Conservation (phyloP, 1,284 basidiomycete species). For the Sporisorium iseilematis-ciliati region DNA sequence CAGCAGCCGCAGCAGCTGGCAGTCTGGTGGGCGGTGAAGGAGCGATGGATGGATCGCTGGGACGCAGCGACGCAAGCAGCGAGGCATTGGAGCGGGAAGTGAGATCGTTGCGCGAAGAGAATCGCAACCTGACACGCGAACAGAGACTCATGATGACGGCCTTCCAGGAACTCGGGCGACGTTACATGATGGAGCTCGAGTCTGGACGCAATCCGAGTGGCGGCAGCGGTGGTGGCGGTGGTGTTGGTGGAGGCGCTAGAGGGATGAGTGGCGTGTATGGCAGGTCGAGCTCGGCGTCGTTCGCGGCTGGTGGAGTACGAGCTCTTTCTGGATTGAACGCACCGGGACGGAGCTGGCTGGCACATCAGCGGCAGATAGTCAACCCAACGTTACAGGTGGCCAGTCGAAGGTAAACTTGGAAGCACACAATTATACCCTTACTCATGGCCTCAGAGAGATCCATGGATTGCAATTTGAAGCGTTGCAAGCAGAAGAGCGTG, state of each 20-base stretch:
- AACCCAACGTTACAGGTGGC: conserved; percentile 44
- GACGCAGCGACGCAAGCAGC: conserved; percentile 15
- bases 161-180: conserved; percentile 46
- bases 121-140: conserved; percentile 38
- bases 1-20: conserved; percentile 21
- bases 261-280: conserved; percentile 6
- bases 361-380: conserved; percentile 27
- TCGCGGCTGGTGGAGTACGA: conserved; percentile 36
- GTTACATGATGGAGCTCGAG: conserved; percentile 52
- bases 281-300: conserved; percentile 23
- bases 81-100: conserved; percentile 39
- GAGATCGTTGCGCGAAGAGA: conserved; percentile 34
- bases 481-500: background rate
- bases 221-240: conserved; percentile 20
- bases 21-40: conserved; percentile 19
- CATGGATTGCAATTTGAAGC: background rate
- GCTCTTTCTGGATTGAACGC: conserved; percentile 36
- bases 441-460: background rate
- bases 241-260: conserved; percentile 8
- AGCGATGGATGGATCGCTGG: background rate
- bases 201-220: conserved; percentile 44
- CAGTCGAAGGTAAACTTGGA: conserved; percentile 15
- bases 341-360: conserved; percentile 43
- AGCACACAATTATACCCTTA: conserved; percentile 6
- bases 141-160: conserved; percentile 56